These are phyloP conservation scores for Psilocybe subaeruginosa DNA, from an alignment of 768 basidiomycete species.

Conservation along the genomic window DNA sequence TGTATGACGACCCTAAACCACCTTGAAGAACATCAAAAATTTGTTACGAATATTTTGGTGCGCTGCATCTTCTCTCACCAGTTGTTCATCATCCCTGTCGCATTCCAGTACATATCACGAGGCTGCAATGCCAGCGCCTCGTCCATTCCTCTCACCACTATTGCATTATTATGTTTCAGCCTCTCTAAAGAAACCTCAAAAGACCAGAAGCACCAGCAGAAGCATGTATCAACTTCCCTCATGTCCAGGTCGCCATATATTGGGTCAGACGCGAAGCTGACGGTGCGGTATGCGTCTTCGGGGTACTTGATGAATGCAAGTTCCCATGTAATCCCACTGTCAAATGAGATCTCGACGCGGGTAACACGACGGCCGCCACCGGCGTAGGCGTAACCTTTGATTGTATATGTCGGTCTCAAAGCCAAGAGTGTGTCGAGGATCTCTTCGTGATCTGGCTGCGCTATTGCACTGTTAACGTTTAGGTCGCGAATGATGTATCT, in stretches of 20 bases:
- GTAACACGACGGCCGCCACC: slow-evolving; percentile 63
- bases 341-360: slow-evolving; percentile 59
- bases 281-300: slow-evolving; percentile 50
- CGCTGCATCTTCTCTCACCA: slow-evolving; percentile 36
- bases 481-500: slow-evolving; percentile 53
- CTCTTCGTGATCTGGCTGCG: slow-evolving; percentile 58
- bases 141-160: slow-evolving; percentile 59
- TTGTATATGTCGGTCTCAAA: slow-evolving; percentile 32
- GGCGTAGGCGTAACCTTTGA: slow-evolving; percentile 63
- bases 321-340: slow-evolving; percentile 53
- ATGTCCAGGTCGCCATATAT: slow-evolving; percentile 55
- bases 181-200: slow-evolving; percentile 36
- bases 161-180: slow-evolving; percentile 35
- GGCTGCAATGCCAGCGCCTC: slow-evolving; percentile 53
- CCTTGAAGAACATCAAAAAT: slow-evolving; percentile 27
- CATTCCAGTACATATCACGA: slow-evolving; percentile 61
- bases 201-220: slow-evolving; percentile 68
- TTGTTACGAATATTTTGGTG: too few species aligned
- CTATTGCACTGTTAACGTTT: slow-evolving; percentile 62
- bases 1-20: slow-evolving; percentile 61
- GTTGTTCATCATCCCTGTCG: slow-evolving; percentile 67
- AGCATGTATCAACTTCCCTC: slow-evolving; percentile 50
- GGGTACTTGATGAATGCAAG: slow-evolving; percentile 45
- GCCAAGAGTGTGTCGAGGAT: slow-evolving; percentile 24
- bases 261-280: slow-evolving; percentile 31